phyloP scores from a whole-genome alignment of 2,329 filamentous ascomycete genomes.

The Arthrobotrys entomopaga region DNA sequence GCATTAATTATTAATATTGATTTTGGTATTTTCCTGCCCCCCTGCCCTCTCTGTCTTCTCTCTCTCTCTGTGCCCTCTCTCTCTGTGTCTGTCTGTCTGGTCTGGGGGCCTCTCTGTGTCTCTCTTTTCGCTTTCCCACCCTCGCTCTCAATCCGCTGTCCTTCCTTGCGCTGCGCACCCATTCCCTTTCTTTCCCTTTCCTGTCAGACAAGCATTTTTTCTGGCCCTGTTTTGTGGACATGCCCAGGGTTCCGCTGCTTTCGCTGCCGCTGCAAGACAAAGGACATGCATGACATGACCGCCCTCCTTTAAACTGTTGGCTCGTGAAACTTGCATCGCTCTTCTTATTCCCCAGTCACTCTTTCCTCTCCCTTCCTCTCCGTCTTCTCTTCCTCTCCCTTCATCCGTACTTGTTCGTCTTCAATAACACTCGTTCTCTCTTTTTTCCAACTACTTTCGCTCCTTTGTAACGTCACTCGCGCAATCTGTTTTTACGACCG shows the following conservation, averaged over 20 bases:
- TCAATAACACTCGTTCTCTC: neutral
- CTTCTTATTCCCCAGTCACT: conserved; percentile 36
- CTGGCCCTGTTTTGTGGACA: conserved; percentile 56
- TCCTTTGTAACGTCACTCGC: conserved; percentile 25
- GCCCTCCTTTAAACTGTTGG: conserved; percentile 27
- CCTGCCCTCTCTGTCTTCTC: neutral
- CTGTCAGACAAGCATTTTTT: conserved; percentile 38
- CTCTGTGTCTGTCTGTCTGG: neutral
- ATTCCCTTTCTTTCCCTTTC: conserved; percentile 30
- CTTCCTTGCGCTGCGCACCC: conserved; percentile 24
- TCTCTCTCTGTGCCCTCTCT: neutral
- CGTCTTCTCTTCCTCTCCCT: conserved; percentile 11
- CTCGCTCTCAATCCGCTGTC: conserved; percentile 10
- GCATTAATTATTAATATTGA: no score
- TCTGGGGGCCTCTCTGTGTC: neutral
- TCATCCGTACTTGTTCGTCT: conserved; percentile 10
- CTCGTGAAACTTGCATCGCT: conserved; percentile 24
- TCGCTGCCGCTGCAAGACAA: conserved; percentile 13
- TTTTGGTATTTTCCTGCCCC: neutral
- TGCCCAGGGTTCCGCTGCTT: no score
- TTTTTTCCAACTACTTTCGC: conserved; percentile 46
- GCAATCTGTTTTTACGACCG: conserved; percentile 22
- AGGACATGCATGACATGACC: conserved; percentile 22
- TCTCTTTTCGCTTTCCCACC: neutral
- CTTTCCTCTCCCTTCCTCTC: conserved; percentile 27